Base-by-base conservation (phyloP, 202 grass and related monocot genomes). In the Bolboschoenoplectus hybrid region DNA sequence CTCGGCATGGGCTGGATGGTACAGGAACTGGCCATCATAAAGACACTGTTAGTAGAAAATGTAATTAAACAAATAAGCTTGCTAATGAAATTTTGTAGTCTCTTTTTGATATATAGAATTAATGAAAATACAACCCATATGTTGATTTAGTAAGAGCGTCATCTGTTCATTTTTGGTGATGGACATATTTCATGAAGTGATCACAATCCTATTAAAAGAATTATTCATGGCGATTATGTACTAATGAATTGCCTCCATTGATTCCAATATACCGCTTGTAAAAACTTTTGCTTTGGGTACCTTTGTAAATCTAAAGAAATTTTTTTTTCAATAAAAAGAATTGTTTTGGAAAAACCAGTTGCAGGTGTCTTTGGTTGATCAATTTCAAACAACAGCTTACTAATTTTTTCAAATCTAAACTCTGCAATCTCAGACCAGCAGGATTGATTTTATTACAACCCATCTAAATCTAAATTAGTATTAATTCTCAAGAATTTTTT, bases 1-100 rank as follows among this genome's bases (percentile, higher is more conserved):
- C 5, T 99, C 97, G 4, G 97, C 97, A 44, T 99, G 97, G 97
- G 97, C 97, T 0, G 93, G 97, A 0, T 99, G 93, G 97, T 99
- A 99, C 52, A 92, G 97, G 55, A 90, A 90, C 75, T 99, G 97
- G 97, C 97, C 97, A 8, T 99, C 90, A 16, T 94, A 81, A 86
- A 74, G 46, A 52, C 36, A n/a, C 2, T 70, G 13, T 77, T 84
- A 62, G 47, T 75, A 80, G 14, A 79, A 63, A 57, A 61, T 46
- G 8, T 9, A 56, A 35, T 17, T 11, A 43, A 12, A 35, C 34
- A 36, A 35, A 53, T 34, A 16, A 16, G 12, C 12, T 1, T 77
- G 45, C 9, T 32, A 74, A 50, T 12, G 26, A 26, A 26, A 26
- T 26, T 26, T 53, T 56, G 26, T 32, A 77, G 74, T 77, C 49